A percentile compares a stretch with the other conserved stretches of the same genome.
Conservation (phyloP, 2,329 filamentous ascomycete species). For the Phaeosphaeriaceae sp. region DNA sequence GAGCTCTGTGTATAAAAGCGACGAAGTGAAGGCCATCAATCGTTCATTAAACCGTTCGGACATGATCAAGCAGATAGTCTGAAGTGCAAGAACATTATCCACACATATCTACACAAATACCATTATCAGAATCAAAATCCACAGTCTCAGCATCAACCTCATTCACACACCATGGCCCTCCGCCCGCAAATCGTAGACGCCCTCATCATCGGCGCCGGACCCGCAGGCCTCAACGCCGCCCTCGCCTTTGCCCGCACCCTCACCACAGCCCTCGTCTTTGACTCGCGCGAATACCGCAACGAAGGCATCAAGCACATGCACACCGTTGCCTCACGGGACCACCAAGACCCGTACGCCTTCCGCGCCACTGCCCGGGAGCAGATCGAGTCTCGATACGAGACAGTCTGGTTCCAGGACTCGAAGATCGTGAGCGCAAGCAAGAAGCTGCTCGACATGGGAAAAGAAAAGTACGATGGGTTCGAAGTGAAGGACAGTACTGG, state of each 20-base stretch:
- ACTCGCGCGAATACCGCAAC: constrained; percentile 54
- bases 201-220: constrained; percentile 51
- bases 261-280: constrained; percentile 53
- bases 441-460: constrained; percentile 17
- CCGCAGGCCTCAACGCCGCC: constrained; percentile 54
- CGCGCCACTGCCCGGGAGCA: constrained; percentile 43
- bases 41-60: no score
- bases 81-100: no score
- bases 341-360: constrained; percentile 35
- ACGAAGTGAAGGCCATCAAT: no score
- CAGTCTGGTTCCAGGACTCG: constrained; percentile 39
- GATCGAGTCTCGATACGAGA: constrained; percentile 47
- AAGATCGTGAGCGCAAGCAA: constrained; percentile 30
- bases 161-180: not conserved
- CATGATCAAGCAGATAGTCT: no score
- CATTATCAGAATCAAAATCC: not conserved
- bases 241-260: constrained; percentile 48
- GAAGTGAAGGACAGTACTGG: constrained; percentile 53
- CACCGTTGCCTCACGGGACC: constrained; percentile 39
- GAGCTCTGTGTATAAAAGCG: not conserved
- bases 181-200: constrained; percentile 34
- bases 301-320: constrained; percentile 54
- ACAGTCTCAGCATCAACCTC: not conserved
- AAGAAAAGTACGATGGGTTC: constrained; percentile 41
- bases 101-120: not conserved